Evolutionary conservation across 352 stramenopile genomes (phyloP).

Genomic region (Phytophthora brassicae): DNA sequence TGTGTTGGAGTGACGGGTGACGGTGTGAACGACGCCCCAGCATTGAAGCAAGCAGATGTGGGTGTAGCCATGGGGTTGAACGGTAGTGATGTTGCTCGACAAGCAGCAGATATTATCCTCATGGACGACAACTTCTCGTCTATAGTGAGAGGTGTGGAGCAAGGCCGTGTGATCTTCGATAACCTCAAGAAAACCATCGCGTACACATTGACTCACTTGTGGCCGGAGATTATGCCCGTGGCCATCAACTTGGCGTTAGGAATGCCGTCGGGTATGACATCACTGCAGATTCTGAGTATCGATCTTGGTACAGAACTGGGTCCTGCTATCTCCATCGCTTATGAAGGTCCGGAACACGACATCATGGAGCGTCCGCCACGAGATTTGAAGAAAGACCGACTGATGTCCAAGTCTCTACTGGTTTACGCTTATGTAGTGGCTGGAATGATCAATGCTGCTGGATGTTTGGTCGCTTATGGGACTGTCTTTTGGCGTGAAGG

Average conservation of each 20-base stretch:
- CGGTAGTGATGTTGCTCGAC: slow-evolving; percentile 90
- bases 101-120: slow-evolving; percentile 94
- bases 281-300: slow-evolving; percentile 89
- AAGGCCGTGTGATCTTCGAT: slow-evolving; percentile 64
- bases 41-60: slow-evolving; percentile 89
- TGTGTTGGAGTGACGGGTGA: slow-evolving; percentile 83
- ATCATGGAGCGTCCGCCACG: slow-evolving; percentile 80
- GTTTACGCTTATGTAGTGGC: slow-evolving; percentile 84
- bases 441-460: slow-evolving; percentile 72
- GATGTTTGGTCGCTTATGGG: slow-evolving; percentile 41
- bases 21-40: slow-evolving; percentile 65
- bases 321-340: slow-evolving; percentile 89
- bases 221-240: slow-evolving; percentile 70
- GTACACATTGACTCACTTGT: slow-evolving; percentile 90
- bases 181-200: slow-evolving; percentile 94
- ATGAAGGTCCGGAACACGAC: slow-evolving; percentile 73
- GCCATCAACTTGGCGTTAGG: slow-evolving; percentile 81
- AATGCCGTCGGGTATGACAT: slow-evolving; percentile 78
- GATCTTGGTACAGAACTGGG: slow-evolving; percentile 89
- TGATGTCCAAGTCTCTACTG: slow-evolving; percentile 83
- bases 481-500: slow-evolving; percentile 42
- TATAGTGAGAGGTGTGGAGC: slow-evolving; percentile 83
- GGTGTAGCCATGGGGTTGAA: slow-evolving; percentile 96
- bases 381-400: slow-evolving; percentile 65
- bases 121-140: slow-evolving; percentile 96